Percentiles rank a stretch among this genome's conserved stretches.
Conservation (phyloP, 169 alveolate species). For the Cryptosporidium canis region DNA sequence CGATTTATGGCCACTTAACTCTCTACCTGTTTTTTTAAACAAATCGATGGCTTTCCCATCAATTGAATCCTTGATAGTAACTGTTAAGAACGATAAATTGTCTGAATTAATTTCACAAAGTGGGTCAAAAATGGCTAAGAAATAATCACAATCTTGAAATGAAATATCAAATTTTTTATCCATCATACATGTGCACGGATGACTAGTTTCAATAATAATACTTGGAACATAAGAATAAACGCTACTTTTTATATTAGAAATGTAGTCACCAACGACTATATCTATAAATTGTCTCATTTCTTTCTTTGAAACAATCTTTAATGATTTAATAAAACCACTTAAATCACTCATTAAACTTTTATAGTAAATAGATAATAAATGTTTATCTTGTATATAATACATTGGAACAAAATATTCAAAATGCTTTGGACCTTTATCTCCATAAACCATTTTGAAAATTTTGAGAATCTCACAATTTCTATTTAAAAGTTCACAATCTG, state of each 20-base stretch:
- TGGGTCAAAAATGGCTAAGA: slow-evolving; percentile 74
- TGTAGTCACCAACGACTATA: not conserved
- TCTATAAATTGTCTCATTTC: not conserved
- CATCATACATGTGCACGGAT: slow-evolving; percentile 66
- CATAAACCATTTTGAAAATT: slow-evolving; percentile 18
- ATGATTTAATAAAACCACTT: not conserved
- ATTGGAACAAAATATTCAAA: slow-evolving; percentile 12
- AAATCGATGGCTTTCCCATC: not conserved
- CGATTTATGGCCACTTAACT: slow-evolving; percentile 15
- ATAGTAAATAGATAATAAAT: not conserved
- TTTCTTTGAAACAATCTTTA: not conserved
- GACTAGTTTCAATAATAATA: slow-evolving; percentile 61
- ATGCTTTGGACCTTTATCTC: slow-evolving; percentile 5
- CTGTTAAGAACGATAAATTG: slow-evolving; percentile 32
- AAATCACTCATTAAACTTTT: not conserved
- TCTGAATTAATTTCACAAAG: slow-evolving; percentile 74
- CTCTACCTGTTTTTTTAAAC: not conserved
- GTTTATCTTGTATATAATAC: not conserved
- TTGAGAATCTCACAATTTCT: not conserved
- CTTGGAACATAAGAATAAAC: slow-evolving; percentile 30
- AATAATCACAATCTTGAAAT: slow-evolving; percentile 60
- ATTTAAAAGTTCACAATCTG: not conserved
- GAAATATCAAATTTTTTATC: slow-evolving; percentile 34
- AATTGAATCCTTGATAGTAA: slow-evolving; percentile 33
- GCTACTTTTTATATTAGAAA: not conserved